A percentile compares a stretch with the other conserved stretches of the same genome.
Evolutionary conservation across 371 early-diverging fungal species (phyloP).

Genomic region (Homolaphlyctis polyrhiza): DNA sequence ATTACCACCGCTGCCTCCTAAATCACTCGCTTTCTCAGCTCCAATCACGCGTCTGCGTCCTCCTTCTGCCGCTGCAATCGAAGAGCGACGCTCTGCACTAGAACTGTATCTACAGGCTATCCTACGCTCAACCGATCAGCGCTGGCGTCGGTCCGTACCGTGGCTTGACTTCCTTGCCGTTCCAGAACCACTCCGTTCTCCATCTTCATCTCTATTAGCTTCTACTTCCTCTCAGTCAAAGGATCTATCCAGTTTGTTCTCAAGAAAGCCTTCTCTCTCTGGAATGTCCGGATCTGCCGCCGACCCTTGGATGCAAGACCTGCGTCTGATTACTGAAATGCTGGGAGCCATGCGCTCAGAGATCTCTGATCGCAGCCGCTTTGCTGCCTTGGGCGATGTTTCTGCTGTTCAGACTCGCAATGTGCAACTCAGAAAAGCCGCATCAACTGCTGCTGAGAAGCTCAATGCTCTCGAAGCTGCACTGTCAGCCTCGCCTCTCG

Average conservation of each 20-base stretch:
- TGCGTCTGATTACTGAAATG: constrained; percentile 50
- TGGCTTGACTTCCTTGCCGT: constrained; percentile 73
- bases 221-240: too few species aligned
- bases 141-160: constrained; percentile 67
- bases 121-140: constrained; percentile 63
- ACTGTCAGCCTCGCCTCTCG: constrained; percentile 4
- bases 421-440: constrained; percentile 69
- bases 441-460: constrained; percentile 55
- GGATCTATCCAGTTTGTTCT: too few species aligned
- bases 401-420: constrained; percentile 67
- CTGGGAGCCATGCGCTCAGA: constrained; percentile 65
- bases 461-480: constrained; percentile 48
- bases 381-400: constrained; percentile 62
- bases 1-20: constrained; percentile 55
- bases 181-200: constrained; percentile 26
- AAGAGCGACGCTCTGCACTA: constrained; percentile 70
- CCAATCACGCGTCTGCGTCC: too few species aligned
- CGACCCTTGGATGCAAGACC: constrained; percentile 83
- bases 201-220: neutral
- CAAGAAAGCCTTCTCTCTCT: too few species aligned
- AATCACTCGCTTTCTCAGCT: neutral
- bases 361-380: constrained; percentile 64
- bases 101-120: constrained; percentile 76
- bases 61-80: too few species aligned
- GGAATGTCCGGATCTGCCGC: constrained; percentile 27